A percentile compares a stretch with the other conserved stretches of the same genome.
Evolutionary conservation across 148 eudicot genomes (phyloP).

Genomic region (Rhododendron mucronatum): DNA sequence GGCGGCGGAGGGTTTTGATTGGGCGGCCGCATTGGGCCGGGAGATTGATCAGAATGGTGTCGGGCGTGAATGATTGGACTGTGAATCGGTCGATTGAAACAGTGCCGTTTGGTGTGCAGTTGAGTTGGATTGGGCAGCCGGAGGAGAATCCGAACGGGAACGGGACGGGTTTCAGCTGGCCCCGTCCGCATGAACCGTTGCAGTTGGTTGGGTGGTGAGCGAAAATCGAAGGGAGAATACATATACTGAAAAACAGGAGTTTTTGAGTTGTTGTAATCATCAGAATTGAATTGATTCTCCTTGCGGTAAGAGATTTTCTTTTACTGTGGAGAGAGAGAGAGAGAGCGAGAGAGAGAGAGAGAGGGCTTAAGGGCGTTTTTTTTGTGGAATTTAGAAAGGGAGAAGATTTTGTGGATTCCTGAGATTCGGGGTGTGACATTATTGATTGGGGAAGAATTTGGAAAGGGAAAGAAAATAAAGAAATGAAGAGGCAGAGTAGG

Average conservation of each 20-base stretch:
- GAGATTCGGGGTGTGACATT: background rate
- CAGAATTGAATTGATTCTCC: background rate
- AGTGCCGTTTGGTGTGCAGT: slow-evolving; percentile 29
- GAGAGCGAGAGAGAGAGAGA: slow-evolving; percentile 1
- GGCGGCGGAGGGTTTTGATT: slow-evolving; percentile 14
- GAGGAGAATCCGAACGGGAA: slow-evolving; percentile 53
- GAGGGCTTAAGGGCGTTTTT: background rate
- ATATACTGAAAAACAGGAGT: background rate
- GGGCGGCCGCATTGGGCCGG: slow-evolving; percentile 44
- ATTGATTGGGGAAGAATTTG: background rate
- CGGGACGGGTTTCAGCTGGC: slow-evolving; percentile 4
- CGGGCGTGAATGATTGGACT: slow-evolving; percentile 13
- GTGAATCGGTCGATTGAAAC: slow-evolving; percentile 20
- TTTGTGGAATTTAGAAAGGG: background rate
- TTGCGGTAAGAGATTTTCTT: background rate
- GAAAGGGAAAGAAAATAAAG: background rate
- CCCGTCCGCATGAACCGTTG: slow-evolving; percentile 24
- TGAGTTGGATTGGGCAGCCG: slow-evolving; percentile 40
- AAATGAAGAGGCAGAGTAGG: background rate
- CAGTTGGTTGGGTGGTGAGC: slow-evolving; percentile 8
- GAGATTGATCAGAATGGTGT: slow-evolving; percentile 23
- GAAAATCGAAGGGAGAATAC: background rate
- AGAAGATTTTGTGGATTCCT: background rate
- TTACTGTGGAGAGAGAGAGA: background rate
- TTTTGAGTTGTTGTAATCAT: background rate